A percentile compares a stretch with the other conserved stretches of the same genome.
Evolutionary conservation across 768 basidiomycete species (phyloP).

Genomic region (Amanita molliuscula): DNA sequence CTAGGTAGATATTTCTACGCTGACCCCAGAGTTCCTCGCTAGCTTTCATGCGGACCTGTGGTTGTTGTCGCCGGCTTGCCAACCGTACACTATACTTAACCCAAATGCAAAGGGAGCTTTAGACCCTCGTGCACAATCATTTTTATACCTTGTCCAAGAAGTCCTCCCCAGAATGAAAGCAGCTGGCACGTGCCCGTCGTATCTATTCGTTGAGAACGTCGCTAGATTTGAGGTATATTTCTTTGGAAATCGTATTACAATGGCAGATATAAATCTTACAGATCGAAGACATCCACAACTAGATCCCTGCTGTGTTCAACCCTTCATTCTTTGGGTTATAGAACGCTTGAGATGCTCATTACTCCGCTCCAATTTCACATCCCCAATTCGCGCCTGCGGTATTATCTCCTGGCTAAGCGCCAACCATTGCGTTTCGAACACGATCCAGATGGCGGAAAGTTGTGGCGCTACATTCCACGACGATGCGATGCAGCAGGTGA

Average conservation of each 20-base stretch:
- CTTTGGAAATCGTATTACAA: slow-evolving; percentile 4
- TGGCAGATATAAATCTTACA: not conserved
- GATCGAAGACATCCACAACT: slow-evolving; percentile 50
- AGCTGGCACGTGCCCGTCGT: slow-evolving; percentile 37
- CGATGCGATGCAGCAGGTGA: slow-evolving; percentile 5
- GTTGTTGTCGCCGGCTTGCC: slow-evolving; percentile 77
- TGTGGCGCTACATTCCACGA: slow-evolving; percentile 51
- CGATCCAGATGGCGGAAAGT: slow-evolving; percentile 10
- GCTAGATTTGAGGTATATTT: slow-evolving; percentile 69
- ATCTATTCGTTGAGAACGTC: slow-evolving; percentile 70
- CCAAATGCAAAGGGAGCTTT: slow-evolving; percentile 56
- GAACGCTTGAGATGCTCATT: slow-evolving; percentile 49
- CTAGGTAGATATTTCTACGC: slow-evolving; percentile 50
- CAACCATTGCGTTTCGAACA: slow-evolving; percentile 27
- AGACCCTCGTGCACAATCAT: slow-evolving; percentile 70
- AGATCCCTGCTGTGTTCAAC: slow-evolving; percentile 42
- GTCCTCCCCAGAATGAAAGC: slow-evolving; percentile 51
- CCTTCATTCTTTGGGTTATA: slow-evolving; percentile 46
- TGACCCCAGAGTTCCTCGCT: slow-evolving; percentile 39
- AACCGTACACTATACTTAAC: slow-evolving; percentile 76
- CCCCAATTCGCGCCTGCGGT: slow-evolving; percentile 74
- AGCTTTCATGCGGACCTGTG: slow-evolving; percentile 48
- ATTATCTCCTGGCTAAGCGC: slow-evolving; percentile 65
- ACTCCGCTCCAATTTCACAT: slow-evolving; percentile 73
- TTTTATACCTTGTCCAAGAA: slow-evolving; percentile 55